These are phyloP conservation scores for Diaporthe caulivora DNA, from an alignment of 2,329 filamentous ascomycete genomes.

Conservation along the genomic window DNA sequence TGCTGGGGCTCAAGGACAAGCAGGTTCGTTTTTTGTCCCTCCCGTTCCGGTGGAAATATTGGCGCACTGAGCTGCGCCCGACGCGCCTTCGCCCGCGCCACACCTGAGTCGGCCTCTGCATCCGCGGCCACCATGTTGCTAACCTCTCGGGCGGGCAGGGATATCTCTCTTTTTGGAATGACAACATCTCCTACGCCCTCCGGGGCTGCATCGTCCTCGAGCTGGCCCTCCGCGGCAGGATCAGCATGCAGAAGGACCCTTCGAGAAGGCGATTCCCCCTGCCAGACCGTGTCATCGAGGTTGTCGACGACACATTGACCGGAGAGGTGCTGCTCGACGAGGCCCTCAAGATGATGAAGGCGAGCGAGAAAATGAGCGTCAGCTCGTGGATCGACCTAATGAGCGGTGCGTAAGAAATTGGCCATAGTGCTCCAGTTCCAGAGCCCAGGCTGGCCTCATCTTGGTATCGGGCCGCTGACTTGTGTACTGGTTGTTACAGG, in stretches of 20 bases:
- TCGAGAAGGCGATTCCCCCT: slow-evolving; percentile 91
- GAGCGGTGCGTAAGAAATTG: slow-evolving; percentile 79
- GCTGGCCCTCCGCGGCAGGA: slow-evolving; percentile 92
- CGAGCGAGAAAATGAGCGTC: slow-evolving; percentile 99
- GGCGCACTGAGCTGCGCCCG: background rate
- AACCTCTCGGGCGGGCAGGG: slow-evolving; percentile 68
- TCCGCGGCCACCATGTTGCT: slow-evolving; percentile 32
- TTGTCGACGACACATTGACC: slow-evolving; percentile 95
- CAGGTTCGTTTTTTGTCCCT: slow-evolving; percentile 72
- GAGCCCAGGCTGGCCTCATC: slow-evolving; percentile 1
- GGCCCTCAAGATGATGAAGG: slow-evolving; percentile 99
- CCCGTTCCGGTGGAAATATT: background rate
- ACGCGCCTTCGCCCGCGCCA: background rate
- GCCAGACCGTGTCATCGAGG: slow-evolving; percentile 94
- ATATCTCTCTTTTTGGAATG: slow-evolving; percentile 99
- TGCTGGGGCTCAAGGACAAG: slow-evolving; percentile 98
- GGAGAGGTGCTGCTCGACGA: slow-evolving; percentile 98
- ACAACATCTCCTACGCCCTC: slow-evolving; percentile 98
- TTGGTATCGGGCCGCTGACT: slow-evolving; percentile 22
- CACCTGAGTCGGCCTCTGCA: background rate
- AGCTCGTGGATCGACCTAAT: slow-evolving; percentile 99
- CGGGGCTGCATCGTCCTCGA: slow-evolving; percentile 99
- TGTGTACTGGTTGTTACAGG: slow-evolving; percentile 63
- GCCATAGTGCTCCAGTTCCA: background rate
- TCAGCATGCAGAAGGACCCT: slow-evolving; percentile 98